Evolutionary conservation across 2,329 filamentous ascomycete genomes (phyloP).

Genomic region (Pezicula radicicola): DNA sequence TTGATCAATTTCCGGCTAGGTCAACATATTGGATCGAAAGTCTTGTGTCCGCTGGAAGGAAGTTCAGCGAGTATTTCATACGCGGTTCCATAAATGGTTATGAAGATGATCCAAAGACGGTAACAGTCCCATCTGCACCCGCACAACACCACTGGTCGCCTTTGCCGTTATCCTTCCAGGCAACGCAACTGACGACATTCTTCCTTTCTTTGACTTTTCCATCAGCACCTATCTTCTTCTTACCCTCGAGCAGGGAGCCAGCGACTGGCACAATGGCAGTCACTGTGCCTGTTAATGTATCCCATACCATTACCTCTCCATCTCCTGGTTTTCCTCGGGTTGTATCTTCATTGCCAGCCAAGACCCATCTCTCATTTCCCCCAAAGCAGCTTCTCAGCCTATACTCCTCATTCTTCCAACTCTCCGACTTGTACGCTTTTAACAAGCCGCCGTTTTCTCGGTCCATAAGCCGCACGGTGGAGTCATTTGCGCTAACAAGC

Average conservation of each 20-base stretch:
- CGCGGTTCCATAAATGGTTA: not conserved
- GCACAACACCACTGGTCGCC: slow-evolving; percentile 64
- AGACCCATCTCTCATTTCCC: slow-evolving; percentile 70
- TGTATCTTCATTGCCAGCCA: slow-evolving; percentile 71
- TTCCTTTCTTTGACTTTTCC: slow-evolving; percentile 56
- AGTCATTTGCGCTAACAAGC: slow-evolving; percentile 74
- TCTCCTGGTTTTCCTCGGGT: slow-evolving; percentile 10
- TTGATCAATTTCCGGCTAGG: no score
- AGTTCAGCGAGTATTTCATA: no score
- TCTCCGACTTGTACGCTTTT: slow-evolving; percentile 61
- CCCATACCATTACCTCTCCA: slow-evolving; percentile 67
- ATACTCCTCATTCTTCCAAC: slow-evolving; percentile 34
- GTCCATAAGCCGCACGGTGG: slow-evolving; percentile 77
- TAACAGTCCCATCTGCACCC: slow-evolving; percentile 63
- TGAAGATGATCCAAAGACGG: slow-evolving; percentile 49
- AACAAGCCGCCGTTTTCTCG: slow-evolving; percentile 70
- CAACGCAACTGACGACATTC: slow-evolving; percentile 60
- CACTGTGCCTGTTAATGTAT: slow-evolving; percentile 71
- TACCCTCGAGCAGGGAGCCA: slow-evolving; percentile 27
- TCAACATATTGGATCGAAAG: no score
- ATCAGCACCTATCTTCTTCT: slow-evolving; percentile 54
- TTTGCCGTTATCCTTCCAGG: slow-evolving; percentile 60
- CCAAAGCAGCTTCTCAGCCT: slow-evolving; percentile 52
- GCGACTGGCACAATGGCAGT: slow-evolving; percentile 56
- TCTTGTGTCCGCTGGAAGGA: no score